Base-by-base conservation (phyloP, 2,329 filamentous ascomycete species). In the Aspergillaceae sp. region DNA sequence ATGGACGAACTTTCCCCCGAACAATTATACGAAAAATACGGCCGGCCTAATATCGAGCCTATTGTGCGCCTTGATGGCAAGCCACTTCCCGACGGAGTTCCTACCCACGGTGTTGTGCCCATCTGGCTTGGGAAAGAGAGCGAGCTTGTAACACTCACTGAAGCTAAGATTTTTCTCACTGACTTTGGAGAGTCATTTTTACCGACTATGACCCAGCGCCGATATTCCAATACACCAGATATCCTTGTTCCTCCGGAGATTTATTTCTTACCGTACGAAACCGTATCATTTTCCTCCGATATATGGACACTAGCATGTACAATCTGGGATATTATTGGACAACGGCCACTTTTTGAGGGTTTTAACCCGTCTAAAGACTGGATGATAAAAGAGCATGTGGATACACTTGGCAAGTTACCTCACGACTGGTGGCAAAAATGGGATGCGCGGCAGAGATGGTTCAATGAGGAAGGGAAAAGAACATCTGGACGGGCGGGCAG, bases 321-420 rank as follows among this genome's bases (percentile, higher is more conserved):
- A 0, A 61, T 69, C 9, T 70, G 59, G 51, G 57, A 53, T 34
- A 50, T 69, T 4, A 43, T 71, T n/a, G 57, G 52, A 1, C 43
- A 49, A 6, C 46, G 53, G 29, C 42, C 55, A 6, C 52, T 59
- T n/a, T 55, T 63, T 37, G 56, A 55, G 19, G 49, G 52, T 0
- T 53, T 56, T 6, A 36, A 55, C 4, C 44, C 49, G 10, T 47
- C 47, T 1, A 40, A 43, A 9, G 60, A 64, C 40, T 51, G 54
- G 29, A 35, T 59, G 7, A 57, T 53, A 3, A 48, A 45, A 11
- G 49, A 62, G 29, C 56, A 61, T 35, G 52, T 64, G 8, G 53
- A 61, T 43, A 49, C 50, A 7, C 50, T 62, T 29, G 57, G 62
- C 3, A 49, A 48, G 29, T 55, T 61, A 43, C 56, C 54, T 3